Base-by-base conservation (phyloP, 2,329 filamentous ascomycete genomes). In the Fusarium coffeatum region DNA sequence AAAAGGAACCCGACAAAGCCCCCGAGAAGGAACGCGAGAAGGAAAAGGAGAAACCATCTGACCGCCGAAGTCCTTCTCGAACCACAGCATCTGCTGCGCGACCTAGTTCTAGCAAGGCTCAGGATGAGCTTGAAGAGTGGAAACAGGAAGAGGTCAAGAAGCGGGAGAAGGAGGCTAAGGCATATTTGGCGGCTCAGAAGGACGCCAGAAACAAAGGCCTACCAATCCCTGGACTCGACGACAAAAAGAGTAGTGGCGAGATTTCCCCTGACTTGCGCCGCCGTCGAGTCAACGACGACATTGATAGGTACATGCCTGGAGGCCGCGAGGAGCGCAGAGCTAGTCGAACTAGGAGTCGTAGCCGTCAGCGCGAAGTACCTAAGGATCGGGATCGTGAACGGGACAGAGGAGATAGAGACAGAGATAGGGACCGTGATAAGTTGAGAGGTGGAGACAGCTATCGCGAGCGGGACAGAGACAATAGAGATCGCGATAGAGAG, bases 141-240 rank as follows among this genome's bases (percentile, higher is more conserved):
- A 90, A 90, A 75, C 84, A 86, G 68, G 85, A 86, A 61, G 87
- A 89, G 72, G 87, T 89, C 55, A 87, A 84, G 76, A 87, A 88
- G 75, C 85, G 88, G 53, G 88, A 90, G 76, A 85, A 85, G 67
- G 88, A 90, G 77, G 89, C 89, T 41, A 90, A 89, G 76, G 87
- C 87, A 7, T 90, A 90, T 71, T 80, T 90, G 40, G 87, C 87
- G 9, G 87, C 87, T 5, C 87, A 89, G 71, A 86, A 87, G 66
- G 87, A 89, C 69, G 88, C 88, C 32, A 83, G 86, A 30, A 84
- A 84, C 49, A 89, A 89, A 74, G 87, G 87, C 11, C 76, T 88
- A 42, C 86, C 87, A 2, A 78, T 88, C 22, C 86, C 87, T 1
- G 85, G 86, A n/a, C 80, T 88, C n/a, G 85, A 88, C 55, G 86